Conservation (phyloP, 768 basidiomycete genomes). For the Lentinula aciculospora region DNA sequence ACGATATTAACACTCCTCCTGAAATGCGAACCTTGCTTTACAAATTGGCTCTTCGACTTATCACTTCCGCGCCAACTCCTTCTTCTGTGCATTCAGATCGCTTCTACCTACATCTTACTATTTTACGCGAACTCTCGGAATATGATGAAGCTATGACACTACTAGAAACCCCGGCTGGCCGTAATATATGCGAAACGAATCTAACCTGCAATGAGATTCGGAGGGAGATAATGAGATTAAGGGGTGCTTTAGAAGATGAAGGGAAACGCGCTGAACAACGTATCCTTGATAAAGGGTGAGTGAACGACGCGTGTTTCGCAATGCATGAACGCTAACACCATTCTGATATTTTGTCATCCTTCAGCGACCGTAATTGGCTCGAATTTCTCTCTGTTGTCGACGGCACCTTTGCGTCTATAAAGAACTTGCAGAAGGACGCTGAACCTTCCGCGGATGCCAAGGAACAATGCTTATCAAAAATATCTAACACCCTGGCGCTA, state of each 20-base stretch:
- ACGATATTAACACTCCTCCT: conserved; percentile 55
- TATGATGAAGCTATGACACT: conserved; percentile 68
- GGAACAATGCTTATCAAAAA: conserved; percentile 28
- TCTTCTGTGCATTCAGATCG: conserved; percentile 67
- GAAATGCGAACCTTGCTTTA: conserved; percentile 64
- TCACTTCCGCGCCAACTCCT: conserved; percentile 57
- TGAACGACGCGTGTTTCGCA: background rate
- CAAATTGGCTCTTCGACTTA: conserved; percentile 72
- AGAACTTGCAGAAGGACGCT: conserved; percentile 13
- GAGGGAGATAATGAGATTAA: conserved; percentile 59
- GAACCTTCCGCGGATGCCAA: conserved; percentile 27
- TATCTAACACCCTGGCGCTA: conserved; percentile 41
- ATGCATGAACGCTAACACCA: background rate
- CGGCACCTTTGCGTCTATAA: conserved; percentile 46
- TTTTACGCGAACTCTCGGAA: conserved; percentile 63
- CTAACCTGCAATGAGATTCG: conserved; percentile 72
- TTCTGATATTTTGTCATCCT: background rate
- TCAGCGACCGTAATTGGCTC: conserved; percentile 80
- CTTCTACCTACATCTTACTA: conserved; percentile 68
- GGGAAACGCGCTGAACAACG: conserved; percentile 52
- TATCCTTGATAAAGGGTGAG: conserved; percentile 55
- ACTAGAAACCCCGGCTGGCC: conserved; percentile 64
- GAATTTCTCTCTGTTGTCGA: conserved; percentile 76
- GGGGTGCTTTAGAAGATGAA: conserved; percentile 56
- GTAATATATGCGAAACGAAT: conserved; percentile 61